Evolutionary conservation across 257 asterid species (phyloP).

Genomic region (Jaltomata sinuosa): DNA sequence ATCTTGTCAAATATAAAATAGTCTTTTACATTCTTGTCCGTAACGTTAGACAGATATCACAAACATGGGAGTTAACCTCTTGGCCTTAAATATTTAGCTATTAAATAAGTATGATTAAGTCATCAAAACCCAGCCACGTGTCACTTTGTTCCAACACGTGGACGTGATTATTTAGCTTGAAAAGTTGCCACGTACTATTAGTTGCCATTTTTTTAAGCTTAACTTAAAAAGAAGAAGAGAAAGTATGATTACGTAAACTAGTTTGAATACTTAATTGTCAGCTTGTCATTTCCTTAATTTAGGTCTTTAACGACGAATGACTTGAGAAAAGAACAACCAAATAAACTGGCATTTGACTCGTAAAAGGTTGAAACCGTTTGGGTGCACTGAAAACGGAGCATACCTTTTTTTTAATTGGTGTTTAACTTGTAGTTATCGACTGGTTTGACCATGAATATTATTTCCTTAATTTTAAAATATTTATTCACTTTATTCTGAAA

Average conservation of each 20-base stretch:
- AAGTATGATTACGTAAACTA: not conserved
- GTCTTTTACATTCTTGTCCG: too few relatives aligned
- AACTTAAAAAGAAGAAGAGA: not conserved
- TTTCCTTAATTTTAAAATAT: too few relatives aligned
- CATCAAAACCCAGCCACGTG: slow-evolving; percentile 27
- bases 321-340: not conserved
- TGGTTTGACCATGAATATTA: too few relatives aligned
- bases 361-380: not conserved
- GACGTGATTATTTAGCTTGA: not conserved
- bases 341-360: not conserved
- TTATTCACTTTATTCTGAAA: too few relatives aligned
- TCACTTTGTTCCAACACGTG: slow-evolving; percentile 27
- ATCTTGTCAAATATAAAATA: too few relatives aligned
- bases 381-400: too few relatives aligned
- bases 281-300: not conserved
- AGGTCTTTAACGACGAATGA: not conserved
- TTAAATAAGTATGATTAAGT: slow-evolving; percentile 9
- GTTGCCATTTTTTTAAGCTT: not conserved
- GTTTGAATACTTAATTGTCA: not conserved
- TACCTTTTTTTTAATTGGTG: not conserved
- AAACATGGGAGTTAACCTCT: not conserved
- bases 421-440: too few relatives aligned
- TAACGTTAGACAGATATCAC: too few relatives aligned
- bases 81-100: not conserved
- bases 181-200: not conserved